Conservation (phyloP, 1,284 basidiomycete species). For the Tylopilus sp. region DNA sequence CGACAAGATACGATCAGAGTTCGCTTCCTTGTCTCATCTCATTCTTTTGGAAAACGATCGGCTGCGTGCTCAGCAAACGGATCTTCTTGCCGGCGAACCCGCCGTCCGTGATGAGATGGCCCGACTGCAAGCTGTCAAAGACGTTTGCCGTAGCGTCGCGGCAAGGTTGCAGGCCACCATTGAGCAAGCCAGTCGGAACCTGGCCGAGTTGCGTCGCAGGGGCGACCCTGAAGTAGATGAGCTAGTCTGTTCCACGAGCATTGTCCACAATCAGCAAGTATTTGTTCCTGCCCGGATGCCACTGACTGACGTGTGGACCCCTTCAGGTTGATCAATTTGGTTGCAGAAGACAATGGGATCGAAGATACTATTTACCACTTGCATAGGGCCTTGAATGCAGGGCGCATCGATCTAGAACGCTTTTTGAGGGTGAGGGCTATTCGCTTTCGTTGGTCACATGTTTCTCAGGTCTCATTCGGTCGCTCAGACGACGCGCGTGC, state of each 20-base stretch:
- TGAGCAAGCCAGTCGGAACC: slow-evolving; percentile 58
- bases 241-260: slow-evolving; percentile 89
- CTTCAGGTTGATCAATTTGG: slow-evolving; percentile 82
- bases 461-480: slow-evolving; percentile 22
- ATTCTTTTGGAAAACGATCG: slow-evolving; percentile 71
- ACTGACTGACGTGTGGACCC: slow-evolving; percentile 13
- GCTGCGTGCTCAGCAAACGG: slow-evolving; percentile 74
- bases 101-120: slow-evolving; percentile 96
- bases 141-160: slow-evolving; percentile 82
- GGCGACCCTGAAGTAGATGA: slow-evolving; percentile 88
- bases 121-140: slow-evolving; percentile 90
- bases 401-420: slow-evolving; percentile 87
- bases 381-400: slow-evolving; percentile 88
- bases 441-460: slow-evolving; percentile 22
- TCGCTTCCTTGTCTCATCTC: slow-evolving; percentile 62
- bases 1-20: slow-evolving; percentile 67
- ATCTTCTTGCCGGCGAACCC: slow-evolving; percentile 85
- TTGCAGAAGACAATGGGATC: slow-evolving; percentile 98
- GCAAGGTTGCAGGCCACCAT: slow-evolving; percentile 64
- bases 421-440: slow-evolving; percentile 74
- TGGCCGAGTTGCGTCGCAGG: slow-evolving; percentile 67
- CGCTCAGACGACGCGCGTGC: slow-evolving; percentile 72
- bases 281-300: slow-evolving; percentile 8
- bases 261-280: slow-evolving; percentile 92
- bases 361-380: slow-evolving; percentile 98